Percentiles rank a stretch among this genome's conserved stretches.
phyloP scores from a whole-genome alignment of 768 basidiomycete genomes.

The Mycena olivaceomarginata region DNA sequence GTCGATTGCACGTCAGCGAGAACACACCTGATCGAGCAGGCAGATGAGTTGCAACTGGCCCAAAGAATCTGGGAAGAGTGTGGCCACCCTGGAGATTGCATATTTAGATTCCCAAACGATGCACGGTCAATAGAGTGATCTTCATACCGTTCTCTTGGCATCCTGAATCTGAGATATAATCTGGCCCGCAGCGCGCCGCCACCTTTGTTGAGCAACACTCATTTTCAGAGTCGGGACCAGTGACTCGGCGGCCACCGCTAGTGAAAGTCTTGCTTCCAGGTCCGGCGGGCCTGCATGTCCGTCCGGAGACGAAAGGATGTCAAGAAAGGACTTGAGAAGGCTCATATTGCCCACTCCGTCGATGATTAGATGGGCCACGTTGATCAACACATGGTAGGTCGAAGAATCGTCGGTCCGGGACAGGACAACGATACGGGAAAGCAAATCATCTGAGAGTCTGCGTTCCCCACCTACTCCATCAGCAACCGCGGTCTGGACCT shows the following conservation, averaged over 20 bases:
- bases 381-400: constrained; percentile 63
- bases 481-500: constrained; percentile 54
- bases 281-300: constrained; percentile 40
- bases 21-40: constrained; percentile 59
- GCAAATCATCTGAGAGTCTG: constrained; percentile 63
- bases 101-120: not conserved
- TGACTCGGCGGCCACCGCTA: constrained; percentile 61
- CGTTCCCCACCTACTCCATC: constrained; percentile 56
- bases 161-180: constrained; percentile 58
- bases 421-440: constrained; percentile 65
- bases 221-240: constrained; percentile 57
- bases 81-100: constrained; percentile 70
- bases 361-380: constrained; percentile 69
- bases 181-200: constrained; percentile 65
- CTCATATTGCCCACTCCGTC: constrained; percentile 68
- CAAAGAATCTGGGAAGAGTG: constrained; percentile 67
- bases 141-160: constrained; percentile 58
- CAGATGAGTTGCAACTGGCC: constrained; percentile 55
- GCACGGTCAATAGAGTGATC: not conserved
- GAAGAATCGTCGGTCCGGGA: constrained; percentile 58
- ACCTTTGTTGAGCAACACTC: constrained; percentile 61
- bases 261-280: constrained; percentile 61
- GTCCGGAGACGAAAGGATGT: constrained; percentile 56
- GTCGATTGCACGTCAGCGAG: not conserved
- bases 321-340: constrained; percentile 66